Evolutionary conservation across 2,329 filamentous ascomycete species (phyloP).

Genomic region (Monosporascus sp.): DNA sequence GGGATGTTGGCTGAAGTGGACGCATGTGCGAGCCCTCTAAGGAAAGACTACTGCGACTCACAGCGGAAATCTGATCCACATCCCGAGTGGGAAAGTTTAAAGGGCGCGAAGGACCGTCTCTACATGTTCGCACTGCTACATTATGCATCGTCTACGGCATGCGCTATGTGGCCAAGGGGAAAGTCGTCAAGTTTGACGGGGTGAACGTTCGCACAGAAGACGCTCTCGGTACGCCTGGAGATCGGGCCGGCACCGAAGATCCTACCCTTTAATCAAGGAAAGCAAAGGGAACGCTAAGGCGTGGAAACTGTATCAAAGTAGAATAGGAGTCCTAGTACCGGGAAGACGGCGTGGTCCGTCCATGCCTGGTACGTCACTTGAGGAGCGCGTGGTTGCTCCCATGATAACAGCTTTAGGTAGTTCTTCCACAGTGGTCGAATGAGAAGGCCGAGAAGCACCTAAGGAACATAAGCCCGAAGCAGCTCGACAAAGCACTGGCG

Average conservation of each 20-base stretch:
- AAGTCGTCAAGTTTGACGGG: neutral
- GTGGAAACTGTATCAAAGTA: neutral
- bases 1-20: neutral
- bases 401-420: neutral
- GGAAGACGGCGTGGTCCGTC: neutral
- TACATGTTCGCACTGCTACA: neutral
- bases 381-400: neutral
- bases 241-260: neutral
- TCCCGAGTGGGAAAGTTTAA: neutral
- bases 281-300: neutral
- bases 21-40: neutral
- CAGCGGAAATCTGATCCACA: neutral
- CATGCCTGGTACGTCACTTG: neutral
- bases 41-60: neutral
- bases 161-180: neutral
- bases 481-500: neutral
- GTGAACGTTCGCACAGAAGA: neutral
- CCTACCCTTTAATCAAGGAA: neutral
- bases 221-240: neutral
- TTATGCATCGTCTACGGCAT: neutral
- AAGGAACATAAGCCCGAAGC: neutral
- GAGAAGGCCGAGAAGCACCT: neutral
- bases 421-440: neutral
- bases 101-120: neutral
- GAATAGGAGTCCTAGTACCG: neutral